These are phyloP conservation scores for Aspergillus sp. DNA, from an alignment of 2,329 filamentous ascomycete species.

Conservation along the genomic window DNA sequence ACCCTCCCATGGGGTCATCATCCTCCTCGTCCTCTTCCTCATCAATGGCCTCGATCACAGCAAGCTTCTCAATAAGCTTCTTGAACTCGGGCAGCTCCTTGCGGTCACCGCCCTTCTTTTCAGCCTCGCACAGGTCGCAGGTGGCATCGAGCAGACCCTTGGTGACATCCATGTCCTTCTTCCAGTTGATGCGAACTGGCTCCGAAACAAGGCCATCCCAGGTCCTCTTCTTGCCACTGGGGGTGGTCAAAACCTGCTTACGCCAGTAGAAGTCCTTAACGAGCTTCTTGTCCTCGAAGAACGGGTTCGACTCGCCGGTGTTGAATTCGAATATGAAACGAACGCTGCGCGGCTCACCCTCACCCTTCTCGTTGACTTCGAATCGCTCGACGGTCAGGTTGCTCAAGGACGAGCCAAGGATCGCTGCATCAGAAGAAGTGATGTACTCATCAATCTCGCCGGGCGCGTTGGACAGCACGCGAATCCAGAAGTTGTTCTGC, in stretches of 20 bases:
- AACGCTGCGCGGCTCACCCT: conserved; percentile 78
- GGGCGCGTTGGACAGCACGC: conserved; percentile 85
- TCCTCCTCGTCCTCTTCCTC: conserved; percentile 31
- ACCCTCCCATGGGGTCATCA: conserved; percentile 47
- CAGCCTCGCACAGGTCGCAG: conserved; percentile 66
- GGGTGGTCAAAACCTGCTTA: conserved; percentile 50
- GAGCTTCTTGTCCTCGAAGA: conserved; percentile 73
- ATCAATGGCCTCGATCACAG: conserved; percentile 36
- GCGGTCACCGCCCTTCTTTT: conserved; percentile 53
- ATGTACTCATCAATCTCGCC: conserved; percentile 86
- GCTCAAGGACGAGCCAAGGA: conserved; percentile 69
- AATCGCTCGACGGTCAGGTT: conserved; percentile 75
- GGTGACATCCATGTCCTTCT: conserved; percentile 80
- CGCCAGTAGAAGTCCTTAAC: conserved; percentile 94
- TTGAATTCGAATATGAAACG: conserved; percentile 75
- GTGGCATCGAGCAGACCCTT: conserved; percentile 75
- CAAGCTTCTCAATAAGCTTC: conserved; percentile 53
- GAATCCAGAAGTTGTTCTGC: conserved; percentile 78
- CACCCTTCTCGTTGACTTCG: conserved; percentile 61
- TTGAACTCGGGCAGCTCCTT: conserved; percentile 54
- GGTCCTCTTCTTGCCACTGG: conserved; percentile 50
- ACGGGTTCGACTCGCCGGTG: conserved; percentile 64
- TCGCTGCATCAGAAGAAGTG: conserved; percentile 68
- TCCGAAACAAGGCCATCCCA: conserved; percentile 81
- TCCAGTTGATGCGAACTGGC: conserved; percentile 86